Evolutionary conservation across 2,329 filamentous ascomycete species (phyloP), one percentile per base, ranked within the genome.

Genomic region (Cladosporium sp.): DNA sequence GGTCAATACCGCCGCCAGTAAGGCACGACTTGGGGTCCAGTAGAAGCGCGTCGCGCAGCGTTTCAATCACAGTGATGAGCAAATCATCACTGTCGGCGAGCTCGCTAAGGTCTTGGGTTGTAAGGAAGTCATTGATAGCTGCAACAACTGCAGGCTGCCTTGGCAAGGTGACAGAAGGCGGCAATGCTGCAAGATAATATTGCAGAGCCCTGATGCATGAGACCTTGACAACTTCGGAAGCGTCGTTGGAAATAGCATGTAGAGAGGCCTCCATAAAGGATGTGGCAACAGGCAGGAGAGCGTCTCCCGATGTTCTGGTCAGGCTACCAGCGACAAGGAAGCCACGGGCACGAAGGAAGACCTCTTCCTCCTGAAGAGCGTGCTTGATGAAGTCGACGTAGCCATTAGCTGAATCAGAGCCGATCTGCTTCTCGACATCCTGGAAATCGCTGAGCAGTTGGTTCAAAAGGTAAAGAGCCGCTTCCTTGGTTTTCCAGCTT

Each of bases 11-110:
- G 14, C 90, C 88, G 16, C 85, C 86, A 0, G 89, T 87, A 25
- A 97, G 84, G 25, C 91, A 89, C 62, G 95, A 87, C 18, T 84
- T 84, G 2, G 91, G 87, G 71, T 97, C 89, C 63, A 97, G 85
- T 71, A 89, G 84, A 72, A 98, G 95, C 30, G 91, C 89, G 71
- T 93, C 89, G 60, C 92, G 87, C 3, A 98, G 83, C 0, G 93
- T 91, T 78, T 97, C 93, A 6, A 94, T 91, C 34, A 99, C 83
- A 0, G 93, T 94, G 16, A 96, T 91, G 70, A 97, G 88, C 63
- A 98, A 86, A 76, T 99, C 95, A 71, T 98, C 94, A 13, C 91
- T 91, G 68, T 97, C 93, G 63, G 91, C 88, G 57, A 96, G 85
- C 21, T 97, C 93, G 61, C 86, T 87, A 58, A 95, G 83, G 73